Evolutionary conservation across 2,329 filamentous ascomycete species (phyloP), one percentile per base, ranked within the genome.

Genomic region (Fusarium verrucosum): DNA sequence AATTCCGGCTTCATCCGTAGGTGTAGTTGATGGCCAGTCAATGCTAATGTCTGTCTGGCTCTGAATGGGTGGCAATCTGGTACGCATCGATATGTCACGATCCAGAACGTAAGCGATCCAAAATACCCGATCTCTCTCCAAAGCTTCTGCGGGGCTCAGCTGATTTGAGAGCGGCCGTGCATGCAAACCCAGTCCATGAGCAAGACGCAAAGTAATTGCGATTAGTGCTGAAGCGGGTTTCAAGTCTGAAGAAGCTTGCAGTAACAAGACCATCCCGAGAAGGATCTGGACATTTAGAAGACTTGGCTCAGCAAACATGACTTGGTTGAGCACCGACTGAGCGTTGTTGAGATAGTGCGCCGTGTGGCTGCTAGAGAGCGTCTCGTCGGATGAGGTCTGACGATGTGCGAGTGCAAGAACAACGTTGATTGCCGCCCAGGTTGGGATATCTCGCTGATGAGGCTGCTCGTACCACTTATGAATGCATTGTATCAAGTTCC

Each of bases 31-130:
- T 1, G 63, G 65, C 41, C 57, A 42, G 1, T 58, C 59, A 0
- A 67, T 23, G 13, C 54, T 42, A 2, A 64, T 46, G 5, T 61
- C 59, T 0, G 20, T 26, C 1, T 66, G 55, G 0, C 8, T 53
- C 7, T 67, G 65, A 0, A 66, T 35, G 0, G 65, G 59, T 4
- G 63, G 47, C 3, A 51, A 19, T 2, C 42, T 51, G 1, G 51
- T 56, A 1, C 62, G 38, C 43, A 54, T 20, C 1, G 46, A 35
- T 7, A 66, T 38, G 3, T 67, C 62, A 7, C 59, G 49, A 13
- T 67, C 64, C 1, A 66, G 49, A 7, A 67, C 40, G 2, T 67
- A 67, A 1, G 62, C 62, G 5, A 67, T 55, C 64, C 64, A 67
- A 13, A 67, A 66, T 0, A 65, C 65, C 0, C 65, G 50, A 16